phyloP scores from a whole-genome alignment of 208 protist genomes.

The Wallacemonas sp. region DNA sequence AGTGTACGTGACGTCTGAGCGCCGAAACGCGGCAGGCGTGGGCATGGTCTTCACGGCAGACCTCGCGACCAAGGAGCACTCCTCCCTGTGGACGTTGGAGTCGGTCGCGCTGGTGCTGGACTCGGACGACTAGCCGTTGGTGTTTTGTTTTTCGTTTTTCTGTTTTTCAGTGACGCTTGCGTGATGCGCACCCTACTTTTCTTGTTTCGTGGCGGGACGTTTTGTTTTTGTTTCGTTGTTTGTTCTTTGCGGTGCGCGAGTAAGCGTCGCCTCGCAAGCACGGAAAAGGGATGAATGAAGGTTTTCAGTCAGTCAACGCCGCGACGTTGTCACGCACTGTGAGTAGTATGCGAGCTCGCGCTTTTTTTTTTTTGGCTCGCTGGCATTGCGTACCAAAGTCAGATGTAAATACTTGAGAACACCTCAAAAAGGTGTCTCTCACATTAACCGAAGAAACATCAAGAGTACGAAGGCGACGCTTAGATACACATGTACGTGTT shows the following conservation, averaged over 20 bases:
- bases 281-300: too few species aligned
- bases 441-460: too few species aligned
- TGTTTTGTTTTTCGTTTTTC: conserved; percentile 7
- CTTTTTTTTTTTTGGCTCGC: background rate
- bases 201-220: too few species aligned
- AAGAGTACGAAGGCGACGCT: too few species aligned
- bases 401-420: background rate
- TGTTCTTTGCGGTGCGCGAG: too few species aligned
- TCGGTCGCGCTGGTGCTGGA: conserved; percentile 96
- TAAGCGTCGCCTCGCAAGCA: background rate
- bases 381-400: too few species aligned
- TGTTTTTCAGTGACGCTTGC: background rate
- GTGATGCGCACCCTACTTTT: too few species aligned
- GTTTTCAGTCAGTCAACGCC: too few species aligned
- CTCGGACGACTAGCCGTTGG: conserved; percentile 70
- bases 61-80: conserved; percentile 90
- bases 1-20: conserved; percentile 98
- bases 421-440: too few species aligned
- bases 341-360: background rate
- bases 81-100: conserved; percentile 96
- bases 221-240: conserved; percentile 12
- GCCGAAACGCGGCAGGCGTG: conserved; percentile 96
- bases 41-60: conserved; percentile 99
- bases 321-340: too few species aligned
- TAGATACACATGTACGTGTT: too few species aligned